These are phyloP conservation scores for Lachnellula subtilissima DNA, from an alignment of 2,329 filamentous ascomycete species.

Conservation along the genomic window DNA sequence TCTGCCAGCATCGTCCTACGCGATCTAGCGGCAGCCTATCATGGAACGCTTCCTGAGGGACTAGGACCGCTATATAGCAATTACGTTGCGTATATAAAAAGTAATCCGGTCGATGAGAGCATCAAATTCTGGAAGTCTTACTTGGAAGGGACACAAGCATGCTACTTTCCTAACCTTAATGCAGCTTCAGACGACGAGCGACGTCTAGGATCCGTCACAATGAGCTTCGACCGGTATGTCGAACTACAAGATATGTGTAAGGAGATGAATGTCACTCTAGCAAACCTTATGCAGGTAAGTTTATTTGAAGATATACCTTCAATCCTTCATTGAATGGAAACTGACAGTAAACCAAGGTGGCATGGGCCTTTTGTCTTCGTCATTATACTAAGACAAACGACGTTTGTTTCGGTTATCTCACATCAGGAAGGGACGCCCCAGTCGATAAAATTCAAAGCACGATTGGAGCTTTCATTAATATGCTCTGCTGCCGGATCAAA, in stretches of 20 bases:
- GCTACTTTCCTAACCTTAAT: slow-evolving; percentile 2
- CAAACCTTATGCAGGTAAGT: slow-evolving; percentile 6
- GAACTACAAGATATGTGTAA: slow-evolving; percentile 4
- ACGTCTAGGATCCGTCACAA: neutral
- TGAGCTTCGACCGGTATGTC: neutral
- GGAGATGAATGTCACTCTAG: neutral
- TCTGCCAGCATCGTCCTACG: slow-evolving; percentile 41
- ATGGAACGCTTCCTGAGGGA: neutral
- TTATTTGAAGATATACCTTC: too few relatives aligned
- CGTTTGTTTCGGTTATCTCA: slow-evolving; percentile 38
- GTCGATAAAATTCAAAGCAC: slow-evolving; percentile 41
- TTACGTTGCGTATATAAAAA: slow-evolving; percentile 32
- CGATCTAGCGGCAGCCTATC: slow-evolving; percentile 39
- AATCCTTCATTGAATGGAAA: neutral
- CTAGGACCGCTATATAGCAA: slow-evolving; percentile 34
- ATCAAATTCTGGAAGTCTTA: slow-evolving; percentile 22
- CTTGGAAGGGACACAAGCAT: slow-evolving; percentile 1
- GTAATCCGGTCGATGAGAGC: slow-evolving; percentile 15
- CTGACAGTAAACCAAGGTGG: neutral
- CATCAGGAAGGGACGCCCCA: slow-evolving; percentile 40
- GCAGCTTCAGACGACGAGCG: neutral
- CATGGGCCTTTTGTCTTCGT: slow-evolving; percentile 27
- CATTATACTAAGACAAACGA: slow-evolving; percentile 31
- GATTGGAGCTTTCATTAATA: slow-evolving; percentile 43
- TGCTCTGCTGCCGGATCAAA: slow-evolving; percentile 30